Percentiles rank a stretch among this genome's conserved stretches.
Evolutionary conservation across 306 rosid genomes (phyloP).

Genomic region (Luffa aegyptiaca): DNA sequence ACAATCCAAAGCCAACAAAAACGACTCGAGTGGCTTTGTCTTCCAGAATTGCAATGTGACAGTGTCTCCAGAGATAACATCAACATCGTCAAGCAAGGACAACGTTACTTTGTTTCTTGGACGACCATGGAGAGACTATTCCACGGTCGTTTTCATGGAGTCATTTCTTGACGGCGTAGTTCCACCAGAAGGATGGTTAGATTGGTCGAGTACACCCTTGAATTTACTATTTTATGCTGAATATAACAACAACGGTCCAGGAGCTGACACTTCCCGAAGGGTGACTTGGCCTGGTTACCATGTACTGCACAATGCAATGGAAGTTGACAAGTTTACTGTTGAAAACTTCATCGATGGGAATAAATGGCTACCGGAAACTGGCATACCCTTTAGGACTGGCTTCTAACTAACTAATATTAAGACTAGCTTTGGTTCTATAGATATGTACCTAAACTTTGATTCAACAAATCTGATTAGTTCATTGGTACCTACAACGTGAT

Average conservation of each 20-base stretch:
- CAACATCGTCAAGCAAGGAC: neutral
- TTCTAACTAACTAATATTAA: too few relatives aligned
- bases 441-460: too few relatives aligned
- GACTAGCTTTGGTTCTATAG: too few relatives aligned
- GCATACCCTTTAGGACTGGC: neutral
- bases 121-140: neutral
- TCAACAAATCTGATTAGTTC: too few relatives aligned
- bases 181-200: neutral
- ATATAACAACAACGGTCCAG: neutral
- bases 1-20: neutral
- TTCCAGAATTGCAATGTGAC: neutral
- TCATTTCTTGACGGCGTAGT: neutral
- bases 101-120: neutral
- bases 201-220: neutral
- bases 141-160: neutral
- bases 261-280: neutral
- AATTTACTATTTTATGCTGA: neutral
- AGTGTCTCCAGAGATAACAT: neutral
- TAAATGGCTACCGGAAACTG: neutral
- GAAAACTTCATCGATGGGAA: neutral
- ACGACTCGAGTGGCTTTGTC: neutral
- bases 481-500: too few relatives aligned
- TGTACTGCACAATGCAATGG: neutral
- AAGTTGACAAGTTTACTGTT: neutral
- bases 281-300: neutral